Evolutionary conservation across 352 stramenopile genomes (phyloP).

Genomic region (Globisporangium sylvaticum): DNA sequence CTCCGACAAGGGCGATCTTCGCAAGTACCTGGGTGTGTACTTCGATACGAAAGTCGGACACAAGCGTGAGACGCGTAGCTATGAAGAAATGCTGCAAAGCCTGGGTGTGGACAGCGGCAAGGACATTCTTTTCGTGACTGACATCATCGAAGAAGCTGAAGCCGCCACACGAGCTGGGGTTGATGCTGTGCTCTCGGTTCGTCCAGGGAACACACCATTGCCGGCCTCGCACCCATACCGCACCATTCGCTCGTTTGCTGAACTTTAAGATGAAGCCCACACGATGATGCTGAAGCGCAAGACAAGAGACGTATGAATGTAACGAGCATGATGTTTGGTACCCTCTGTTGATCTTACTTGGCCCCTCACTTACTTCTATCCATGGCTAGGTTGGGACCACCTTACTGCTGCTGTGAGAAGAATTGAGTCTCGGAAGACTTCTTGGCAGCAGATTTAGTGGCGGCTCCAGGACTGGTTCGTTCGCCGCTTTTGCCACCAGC

Average conservation of each 20-base stretch:
- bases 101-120: slow-evolving; percentile 73
- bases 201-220: slow-evolving; percentile 82
- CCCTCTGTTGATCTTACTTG: neutral
- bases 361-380: neutral
- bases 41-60: slow-evolving; percentile 84
- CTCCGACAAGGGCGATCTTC: slow-evolving; percentile 78
- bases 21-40: slow-evolving; percentile 68
- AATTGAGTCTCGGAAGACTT: slow-evolving; percentile 1
- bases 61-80: slow-evolving; percentile 71
- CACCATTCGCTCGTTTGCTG: slow-evolving; percentile 54
- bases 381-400: slow-evolving; percentile 14
- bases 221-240: slow-evolving; percentile 48
- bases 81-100: slow-evolving; percentile 79
- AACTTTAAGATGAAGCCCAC: slow-evolving; percentile 27
- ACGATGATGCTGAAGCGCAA: neutral
- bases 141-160: slow-evolving; percentile 83
- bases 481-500: slow-evolving; percentile 2
- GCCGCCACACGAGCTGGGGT: slow-evolving; percentile 68
- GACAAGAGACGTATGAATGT: neutral
- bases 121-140: slow-evolving; percentile 88
- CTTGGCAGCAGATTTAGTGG: neutral
- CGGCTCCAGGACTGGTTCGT: slow-evolving; percentile 1
- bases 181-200: slow-evolving; percentile 70
- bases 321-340: slow-evolving; percentile 7
- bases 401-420: slow-evolving; percentile 9